Base-by-base conservation (phyloP, 2,329 filamentous ascomycete genomes). In the Blastomyces silverae region DNA sequence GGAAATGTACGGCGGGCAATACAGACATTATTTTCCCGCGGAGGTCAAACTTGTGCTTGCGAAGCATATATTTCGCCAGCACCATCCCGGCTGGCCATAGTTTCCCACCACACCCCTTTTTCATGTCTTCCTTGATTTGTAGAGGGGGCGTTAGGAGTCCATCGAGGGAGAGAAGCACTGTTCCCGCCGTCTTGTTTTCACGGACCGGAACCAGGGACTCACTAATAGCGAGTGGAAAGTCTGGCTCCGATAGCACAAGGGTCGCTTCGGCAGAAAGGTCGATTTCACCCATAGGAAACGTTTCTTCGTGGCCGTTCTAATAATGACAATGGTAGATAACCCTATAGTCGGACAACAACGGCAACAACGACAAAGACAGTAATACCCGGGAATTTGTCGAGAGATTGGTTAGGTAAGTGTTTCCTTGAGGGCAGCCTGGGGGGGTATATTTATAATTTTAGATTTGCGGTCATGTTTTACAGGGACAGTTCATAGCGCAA, bases 11-110 rank as follows among this genome's bases (percentile, higher is more conserved):
- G 13, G 20, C 10, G 52, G 34, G 11, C 15, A 53, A 63, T 28
- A 61, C 64, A 28, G 59, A 95, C 90, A 96, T 91, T 77, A 85
- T 84, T 68, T 89, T 87, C 65, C 84, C 80, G 65, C 77, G 77
- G 68, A 96, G 76, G 69, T 85, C 79, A n/a, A 84, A 78, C 67
- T 80, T 80, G 70, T 90, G 89, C 73, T 87, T 87, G 62, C 88
- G 85, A 66, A 97, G 82, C 83, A 97, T 84, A 74, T 97, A 95
- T 76, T 89, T 91, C 25, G 89, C 85, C 63, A 99, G 81, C 20
- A 94, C 85, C 86, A 96, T 89, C 13, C 94, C 94, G 0, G 93
- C 93, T 2, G 92, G 93, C 94, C 94, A 97, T 13, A 95, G 83
- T 77, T 95, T 90, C 2, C 94, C 94, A 60, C 94, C 94, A 76